These are phyloP conservation scores for Batkoa obscura DNA, from an alignment of 371 early-diverging fungal species.

Conservation along the genomic window DNA sequence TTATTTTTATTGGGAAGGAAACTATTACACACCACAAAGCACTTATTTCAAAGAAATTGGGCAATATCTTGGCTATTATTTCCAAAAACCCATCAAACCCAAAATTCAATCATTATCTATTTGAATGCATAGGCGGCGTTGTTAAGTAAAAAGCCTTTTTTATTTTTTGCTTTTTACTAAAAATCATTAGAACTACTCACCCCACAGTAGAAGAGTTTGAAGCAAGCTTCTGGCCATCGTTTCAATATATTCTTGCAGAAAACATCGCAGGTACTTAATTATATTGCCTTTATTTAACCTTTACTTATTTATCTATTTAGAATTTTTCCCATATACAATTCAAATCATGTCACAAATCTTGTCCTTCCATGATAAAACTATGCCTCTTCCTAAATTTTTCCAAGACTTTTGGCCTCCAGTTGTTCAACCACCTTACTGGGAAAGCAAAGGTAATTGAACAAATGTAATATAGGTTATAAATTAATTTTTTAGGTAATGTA, in stretches of 20 bases:
- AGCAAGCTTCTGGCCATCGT: slow-evolving; percentile 44
- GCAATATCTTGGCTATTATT: slow-evolving; percentile 56
- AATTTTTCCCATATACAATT: slow-evolving; percentile 91
- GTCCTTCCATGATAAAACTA: slow-evolving; percentile 40
- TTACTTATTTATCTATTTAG: slow-evolving; percentile 16
- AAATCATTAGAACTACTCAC: slow-evolving; percentile 20
- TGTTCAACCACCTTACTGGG: slow-evolving; percentile 75
- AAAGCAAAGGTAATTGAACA: slow-evolving; percentile 33
- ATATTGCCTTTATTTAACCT: background rate
- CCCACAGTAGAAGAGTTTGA: slow-evolving; percentile 61
- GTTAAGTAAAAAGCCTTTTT: slow-evolving; percentile 26
- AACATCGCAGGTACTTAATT: slow-evolving; percentile 40
- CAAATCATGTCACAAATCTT: slow-evolving; percentile 80
- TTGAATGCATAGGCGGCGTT: slow-evolving; percentile 79
- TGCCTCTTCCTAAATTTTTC: slow-evolving; percentile 44
- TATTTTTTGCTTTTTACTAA: background rate
- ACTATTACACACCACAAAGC: slow-evolving; percentile 32
- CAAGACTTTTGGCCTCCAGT: slow-evolving; percentile 48
- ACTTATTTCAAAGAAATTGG: slow-evolving; percentile 50
- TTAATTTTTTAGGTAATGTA: slow-evolving; percentile 41
- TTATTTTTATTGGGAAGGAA: background rate
- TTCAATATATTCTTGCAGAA: slow-evolving; percentile 74
- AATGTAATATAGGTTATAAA: background rate
- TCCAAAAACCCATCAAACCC: slow-evolving; percentile 92
- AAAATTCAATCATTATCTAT: slow-evolving; percentile 87